These are phyloP conservation scores for Trichophyton equinum DNA, from an alignment of 2,329 filamentous ascomycete genomes.

Conservation along the genomic window DNA sequence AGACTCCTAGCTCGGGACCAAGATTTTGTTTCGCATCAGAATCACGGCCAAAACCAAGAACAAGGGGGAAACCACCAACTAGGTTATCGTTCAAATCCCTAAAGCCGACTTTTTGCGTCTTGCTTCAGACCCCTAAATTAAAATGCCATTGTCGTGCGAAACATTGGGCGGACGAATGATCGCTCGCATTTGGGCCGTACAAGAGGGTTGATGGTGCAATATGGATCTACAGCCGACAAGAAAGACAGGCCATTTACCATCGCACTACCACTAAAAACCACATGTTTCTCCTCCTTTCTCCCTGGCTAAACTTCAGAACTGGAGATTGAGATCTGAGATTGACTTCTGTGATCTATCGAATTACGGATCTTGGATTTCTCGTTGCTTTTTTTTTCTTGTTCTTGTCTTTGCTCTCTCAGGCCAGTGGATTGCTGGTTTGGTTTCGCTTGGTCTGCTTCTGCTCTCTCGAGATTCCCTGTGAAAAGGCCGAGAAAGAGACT, in stretches of 20 bases:
- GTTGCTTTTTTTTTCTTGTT: neutral
- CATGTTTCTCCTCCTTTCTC: neutral
- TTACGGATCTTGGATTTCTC: neutral
- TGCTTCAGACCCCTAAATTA: neutral
- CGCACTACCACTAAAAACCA: neutral
- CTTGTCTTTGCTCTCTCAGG: neutral
- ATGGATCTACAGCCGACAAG: neutral
- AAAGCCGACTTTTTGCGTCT: neutral
- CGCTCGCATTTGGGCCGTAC: neutral
- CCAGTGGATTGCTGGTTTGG: neutral
- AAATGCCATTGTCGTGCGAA: neutral
- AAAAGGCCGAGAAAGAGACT: no score
- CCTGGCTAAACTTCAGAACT: neutral
- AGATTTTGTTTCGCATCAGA: neutral
- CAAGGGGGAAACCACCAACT: no score
- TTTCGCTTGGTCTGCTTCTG: neutral
- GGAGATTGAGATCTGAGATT: conserved; percentile 3
- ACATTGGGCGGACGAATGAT: neutral
- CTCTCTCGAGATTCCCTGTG: neutral
- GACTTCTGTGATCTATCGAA: neutral
- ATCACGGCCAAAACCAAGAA: no score
- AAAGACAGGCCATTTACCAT: neutral
- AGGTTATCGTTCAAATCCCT: neutral
- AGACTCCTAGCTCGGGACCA: neutral
- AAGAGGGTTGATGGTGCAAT: neutral